Evolutionary conservation across 305 asterid genomes (phyloP), one percentile per base, ranked within the genome.

Genomic region (Solanum hybrid): DNA sequence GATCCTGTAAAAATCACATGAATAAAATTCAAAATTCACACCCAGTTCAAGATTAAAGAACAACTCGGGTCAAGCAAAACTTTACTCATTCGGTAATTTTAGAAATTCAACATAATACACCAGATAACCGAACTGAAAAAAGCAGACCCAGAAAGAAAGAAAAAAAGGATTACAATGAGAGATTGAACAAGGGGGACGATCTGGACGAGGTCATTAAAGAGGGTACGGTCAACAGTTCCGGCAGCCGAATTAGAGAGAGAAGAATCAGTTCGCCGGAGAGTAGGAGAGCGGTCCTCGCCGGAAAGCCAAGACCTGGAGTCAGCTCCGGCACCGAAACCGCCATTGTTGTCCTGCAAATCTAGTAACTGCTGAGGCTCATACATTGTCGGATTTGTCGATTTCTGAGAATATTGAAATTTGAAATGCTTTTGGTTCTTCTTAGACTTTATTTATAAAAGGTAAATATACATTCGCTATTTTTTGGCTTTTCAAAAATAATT

Each of bases 121-220:
- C 41, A 77, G 41, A 77, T 77, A 77, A 76, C 38, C 37, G 38
- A 78, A 78, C 51, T 34, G 84, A 78, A 78, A 61, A 7, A 78
- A 76, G 37, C 38, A 76, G 80, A 75, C 80, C 24, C 37, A 89
- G 70, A 65, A 32, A 91, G 91, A 79, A 38, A 78, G 26, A 45
- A 22, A 31, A 39, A 27, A 32, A 57, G 26, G 73, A 89, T 93
- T 89, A 97, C 99, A 92, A 97, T 97, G 90, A 97, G 98, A 6
- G 98, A 93, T 93, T 96, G 98, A 75, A 97, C 98, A 76, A 97
- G 99, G 6, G 99, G 99, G 79, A 97, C 95, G 84, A 97, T 96
- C 97, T 96, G 95, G 11, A 95, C 96, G 0, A 97, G 96, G 88
- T 97, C 92, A 80, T 93, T 93, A 65, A 91, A 95, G 51, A 97